Evolutionary conservation across 2,329 filamentous ascomycete species (phyloP).

Genomic region (Aspergillus brunneoviolaceus): DNA sequence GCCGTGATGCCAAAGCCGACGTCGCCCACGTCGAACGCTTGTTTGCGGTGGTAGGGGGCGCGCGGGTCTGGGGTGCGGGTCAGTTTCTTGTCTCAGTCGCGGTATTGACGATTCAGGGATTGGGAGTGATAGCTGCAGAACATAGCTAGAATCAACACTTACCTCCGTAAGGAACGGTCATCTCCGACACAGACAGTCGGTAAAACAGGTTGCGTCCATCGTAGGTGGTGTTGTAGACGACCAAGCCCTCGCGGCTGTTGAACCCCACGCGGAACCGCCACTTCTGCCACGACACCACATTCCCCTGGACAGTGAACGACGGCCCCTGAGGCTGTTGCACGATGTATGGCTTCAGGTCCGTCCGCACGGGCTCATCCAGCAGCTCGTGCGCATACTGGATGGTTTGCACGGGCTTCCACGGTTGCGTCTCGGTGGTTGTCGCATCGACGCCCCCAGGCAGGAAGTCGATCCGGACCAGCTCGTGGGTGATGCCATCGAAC

Average conservation of each 20-base stretch:
- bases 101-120: no score
- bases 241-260: slow-evolving; percentile 65
- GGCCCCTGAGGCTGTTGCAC: slow-evolving; percentile 65
- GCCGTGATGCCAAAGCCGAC: slow-evolving; percentile 66
- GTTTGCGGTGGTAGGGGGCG: slow-evolving; percentile 67
- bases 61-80: slow-evolving; percentile 55
- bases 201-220: slow-evolving; percentile 65
- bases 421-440: slow-evolving; percentile 55
- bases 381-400: slow-evolving; percentile 62
- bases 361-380: slow-evolving; percentile 64
- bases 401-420: slow-evolving; percentile 56
- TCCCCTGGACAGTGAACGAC: slow-evolving; percentile 60
- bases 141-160: slow-evolving; percentile 6
- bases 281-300: slow-evolving; percentile 64
- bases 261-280: slow-evolving; percentile 63
- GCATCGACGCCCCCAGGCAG: slow-evolving; percentile 66
- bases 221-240: slow-evolving; percentile 67
- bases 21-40: slow-evolving; percentile 70
- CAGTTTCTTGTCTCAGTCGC: no score
- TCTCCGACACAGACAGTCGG: slow-evolving; percentile 65
- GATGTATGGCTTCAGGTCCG: slow-evolving; percentile 64
- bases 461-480: slow-evolving; percentile 68
- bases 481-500: slow-evolving; percentile 60
- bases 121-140: not conserved
- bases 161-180: slow-evolving; percentile 55